A percentile compares a stretch with the other conserved stretches of the same genome.
Conservation (phyloP, 2,329 filamentous ascomycete genomes). For the Samsoniella hepiali region DNA sequence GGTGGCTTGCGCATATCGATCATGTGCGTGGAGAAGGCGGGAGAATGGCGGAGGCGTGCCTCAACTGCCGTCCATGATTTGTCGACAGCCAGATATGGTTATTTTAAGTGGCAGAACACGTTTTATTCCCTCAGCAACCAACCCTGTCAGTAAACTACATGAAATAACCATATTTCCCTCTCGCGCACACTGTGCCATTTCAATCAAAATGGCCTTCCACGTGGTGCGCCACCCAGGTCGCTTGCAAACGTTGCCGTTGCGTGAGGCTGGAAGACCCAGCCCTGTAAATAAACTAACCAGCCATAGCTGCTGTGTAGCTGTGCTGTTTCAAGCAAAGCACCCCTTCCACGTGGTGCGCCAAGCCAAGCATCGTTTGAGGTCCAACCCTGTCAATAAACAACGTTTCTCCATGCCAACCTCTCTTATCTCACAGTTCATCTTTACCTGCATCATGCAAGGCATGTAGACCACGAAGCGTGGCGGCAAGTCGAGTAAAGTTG, state of each 20-base stretch:
- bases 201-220: neutral
- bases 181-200: neutral
- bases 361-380: no score
- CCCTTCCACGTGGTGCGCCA: no score
- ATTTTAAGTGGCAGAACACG: neutral
- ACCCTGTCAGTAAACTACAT: neutral
- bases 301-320: no score
- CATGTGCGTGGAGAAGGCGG: constrained; percentile 8
- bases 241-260: neutral
- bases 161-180: neutral
- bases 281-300: no score
- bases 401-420: neutral
- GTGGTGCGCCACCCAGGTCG: neutral
- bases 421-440: constrained; percentile 31
- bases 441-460: constrained; percentile 13
- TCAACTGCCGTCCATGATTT: constrained; percentile 10
- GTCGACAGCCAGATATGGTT: neutral
- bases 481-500: constrained; percentile 39
- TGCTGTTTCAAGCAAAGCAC: no score
- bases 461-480: constrained; percentile 29
- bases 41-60: constrained; percentile 7
- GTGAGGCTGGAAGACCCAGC: neutral
- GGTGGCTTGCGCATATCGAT: constrained; percentile 11
- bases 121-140: neutral
- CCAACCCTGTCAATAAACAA: neutral